These are phyloP conservation scores for Aegle marmelos DNA, from an alignment of 345 rosid genomes.

Conservation along the genomic window DNA sequence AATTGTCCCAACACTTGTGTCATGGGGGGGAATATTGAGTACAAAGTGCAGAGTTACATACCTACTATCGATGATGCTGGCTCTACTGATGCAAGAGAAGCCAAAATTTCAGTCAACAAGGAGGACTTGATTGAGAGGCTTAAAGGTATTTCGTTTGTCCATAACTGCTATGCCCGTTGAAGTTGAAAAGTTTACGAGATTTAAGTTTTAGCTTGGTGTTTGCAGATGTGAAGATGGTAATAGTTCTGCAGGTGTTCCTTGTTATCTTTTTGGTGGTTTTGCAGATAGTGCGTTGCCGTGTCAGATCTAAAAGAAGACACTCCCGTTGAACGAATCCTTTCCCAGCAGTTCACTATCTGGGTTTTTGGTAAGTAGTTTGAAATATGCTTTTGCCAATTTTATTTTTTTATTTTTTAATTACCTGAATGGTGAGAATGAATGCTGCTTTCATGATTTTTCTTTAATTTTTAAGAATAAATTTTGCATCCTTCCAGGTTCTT, in stretches of 20 bases:
- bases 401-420: not conserved
- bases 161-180: not conserved
- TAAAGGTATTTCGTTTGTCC: constrained; percentile 29
- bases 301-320: constrained; percentile 41
- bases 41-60: constrained; percentile 38
- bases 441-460: not conserved
- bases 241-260: constrained; percentile 37
- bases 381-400: not conserved
- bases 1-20: constrained; percentile 55
- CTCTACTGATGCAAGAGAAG: constrained; percentile 26
- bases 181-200: constrained; percentile 1
- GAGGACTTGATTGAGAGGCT: constrained; percentile 41
- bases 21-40: constrained; percentile 68
- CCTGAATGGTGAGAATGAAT: not conserved
- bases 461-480: not conserved
- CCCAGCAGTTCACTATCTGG: not conserved
- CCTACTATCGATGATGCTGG: constrained; percentile 18
- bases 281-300: constrained; percentile 16
- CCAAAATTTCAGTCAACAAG: constrained; percentile 14
- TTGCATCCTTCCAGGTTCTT: constrained; percentile 1
- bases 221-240: constrained; percentile 61
- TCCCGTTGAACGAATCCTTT: constrained; percentile 10
- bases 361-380: constrained; percentile 8
- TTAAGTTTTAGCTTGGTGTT: constrained; percentile 20
- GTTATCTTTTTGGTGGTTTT: constrained; percentile 29